Evolutionary conservation across 1,139 yeast genomes (phyloP).

Genomic region (Blastobotrys buckinghamii): DNA sequence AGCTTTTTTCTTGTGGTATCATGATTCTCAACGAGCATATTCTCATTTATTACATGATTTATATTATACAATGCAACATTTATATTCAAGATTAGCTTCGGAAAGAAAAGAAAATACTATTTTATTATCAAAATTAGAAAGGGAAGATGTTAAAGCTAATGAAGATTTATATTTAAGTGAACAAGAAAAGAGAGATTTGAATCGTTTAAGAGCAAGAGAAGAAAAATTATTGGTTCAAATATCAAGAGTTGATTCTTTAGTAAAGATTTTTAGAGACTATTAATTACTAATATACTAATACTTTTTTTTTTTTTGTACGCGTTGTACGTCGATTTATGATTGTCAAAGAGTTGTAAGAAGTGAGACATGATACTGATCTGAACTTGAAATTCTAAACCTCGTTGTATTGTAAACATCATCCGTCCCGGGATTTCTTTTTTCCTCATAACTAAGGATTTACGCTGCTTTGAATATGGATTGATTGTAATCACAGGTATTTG

Average conservation of each 20-base stretch:
- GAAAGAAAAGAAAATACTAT: constrained; percentile 60
- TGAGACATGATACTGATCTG: too few species aligned
- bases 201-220: constrained; percentile 39
- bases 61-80: constrained; percentile 63
- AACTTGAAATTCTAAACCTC: too few species aligned
- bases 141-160: constrained; percentile 85
- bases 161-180: constrained; percentile 70
- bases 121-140: constrained; percentile 68
- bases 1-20: constrained; percentile 77
- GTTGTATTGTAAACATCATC: too few species aligned
- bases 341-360: too few species aligned
- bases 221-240: constrained; percentile 32
- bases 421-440: too few species aligned
- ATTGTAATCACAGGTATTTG: too few species aligned
- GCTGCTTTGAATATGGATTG: too few species aligned
- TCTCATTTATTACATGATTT: constrained; percentile 47
- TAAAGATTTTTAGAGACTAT: constrained; percentile 37
- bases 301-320: too few species aligned
- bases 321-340: too few species aligned
- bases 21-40: constrained; percentile 49
- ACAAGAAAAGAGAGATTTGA: constrained; percentile 68
- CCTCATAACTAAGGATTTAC: too few species aligned
- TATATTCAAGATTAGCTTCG: constrained; percentile 49
- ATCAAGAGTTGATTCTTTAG: constrained; percentile 32
- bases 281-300: too few species aligned